phyloP scores from a whole-genome alignment of 2,329 filamentous ascomycete genomes.

The Dothistroma pini region DNA sequence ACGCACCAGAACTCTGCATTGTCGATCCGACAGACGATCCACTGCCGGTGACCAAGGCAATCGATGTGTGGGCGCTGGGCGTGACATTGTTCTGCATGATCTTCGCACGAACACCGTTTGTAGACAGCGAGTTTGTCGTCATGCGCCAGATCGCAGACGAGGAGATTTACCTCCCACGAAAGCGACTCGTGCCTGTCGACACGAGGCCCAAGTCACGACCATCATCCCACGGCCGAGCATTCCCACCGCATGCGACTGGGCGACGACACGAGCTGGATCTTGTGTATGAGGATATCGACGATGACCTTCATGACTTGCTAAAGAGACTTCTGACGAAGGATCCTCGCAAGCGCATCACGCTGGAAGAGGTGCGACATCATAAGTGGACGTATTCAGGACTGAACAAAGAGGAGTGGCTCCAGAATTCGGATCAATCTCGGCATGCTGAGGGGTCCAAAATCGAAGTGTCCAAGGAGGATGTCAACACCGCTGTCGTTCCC shows the following conservation, averaged over 20 bases:
- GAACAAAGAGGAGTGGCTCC: slow-evolving; percentile 78
- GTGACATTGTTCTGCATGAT: slow-evolving; percentile 95
- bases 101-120: slow-evolving; percentile 90
- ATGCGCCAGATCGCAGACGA: slow-evolving; percentile 89
- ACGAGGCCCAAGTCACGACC: slow-evolving; percentile 44
- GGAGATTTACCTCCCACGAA: slow-evolving; percentile 82
- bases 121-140: slow-evolving; percentile 86
- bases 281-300: slow-evolving; percentile 80
- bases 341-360: slow-evolving; percentile 78
- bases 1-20: slow-evolving; percentile 92
- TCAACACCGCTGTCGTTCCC: slow-evolving; percentile 85
- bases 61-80: slow-evolving; percentile 95
- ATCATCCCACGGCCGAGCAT: slow-evolving; percentile 46
- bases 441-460: slow-evolving; percentile 79
- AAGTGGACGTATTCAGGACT: slow-evolving; percentile 78
- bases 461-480: slow-evolving; percentile 84
- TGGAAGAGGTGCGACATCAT: slow-evolving; percentile 90
- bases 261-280: slow-evolving; percentile 76
- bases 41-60: slow-evolving; percentile 81
- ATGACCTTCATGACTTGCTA: slow-evolving; percentile 74
- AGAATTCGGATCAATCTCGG: slow-evolving; percentile 82
- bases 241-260: slow-evolving; percentile 50
- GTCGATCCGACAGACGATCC: slow-evolving; percentile 66
- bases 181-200: slow-evolving; percentile 71
- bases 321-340: slow-evolving; percentile 81